Percentiles rank a stretch among this genome's conserved stretches.
These are phyloP conservation scores for Paecilomyces variotii DNA, from an alignment of 2,329 filamentous ascomycete genomes.

Conservation along the genomic window DNA sequence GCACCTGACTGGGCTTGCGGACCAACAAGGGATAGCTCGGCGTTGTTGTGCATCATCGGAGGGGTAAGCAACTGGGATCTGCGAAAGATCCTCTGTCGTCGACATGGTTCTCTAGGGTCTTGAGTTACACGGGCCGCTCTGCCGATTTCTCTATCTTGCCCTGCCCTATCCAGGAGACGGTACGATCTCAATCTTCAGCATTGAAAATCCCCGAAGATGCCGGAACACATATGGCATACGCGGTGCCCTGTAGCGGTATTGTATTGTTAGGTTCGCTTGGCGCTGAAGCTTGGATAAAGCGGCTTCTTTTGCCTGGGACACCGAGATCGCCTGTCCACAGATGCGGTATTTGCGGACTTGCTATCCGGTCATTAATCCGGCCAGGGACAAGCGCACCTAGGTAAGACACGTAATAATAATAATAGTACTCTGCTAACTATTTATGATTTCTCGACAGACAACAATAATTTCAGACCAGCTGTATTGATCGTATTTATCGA, in stretches of 20 bases:
- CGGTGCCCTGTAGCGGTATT: neutral
- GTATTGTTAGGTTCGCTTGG: neutral
- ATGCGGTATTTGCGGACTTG: neutral
- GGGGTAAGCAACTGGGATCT: neutral
- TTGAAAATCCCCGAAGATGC: neutral
- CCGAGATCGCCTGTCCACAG: neutral
- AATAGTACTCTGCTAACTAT: neutral
- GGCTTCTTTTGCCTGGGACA: neutral
- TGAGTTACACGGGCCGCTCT: neutral
- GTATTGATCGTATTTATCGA: neutral
- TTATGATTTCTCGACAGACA: neutral
- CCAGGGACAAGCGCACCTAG: neutral
- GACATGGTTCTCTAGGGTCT: neutral
- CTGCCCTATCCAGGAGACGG: neutral
- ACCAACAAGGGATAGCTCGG: neutral
- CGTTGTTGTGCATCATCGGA: neutral
- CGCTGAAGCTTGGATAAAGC: neutral
- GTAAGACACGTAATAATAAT: neutral
- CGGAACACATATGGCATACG: neutral
- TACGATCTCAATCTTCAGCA: neutral
- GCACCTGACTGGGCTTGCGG: neutral
- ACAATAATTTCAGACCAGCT: neutral
- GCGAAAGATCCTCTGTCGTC: neutral
- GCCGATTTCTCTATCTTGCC: neutral
- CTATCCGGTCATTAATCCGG: neutral